Percentiles rank a stretch among this genome's conserved stretches.
Evolutionary conservation across 2,329 filamentous ascomycete genomes (phyloP).

Genomic region (Fusarium multiceps): DNA sequence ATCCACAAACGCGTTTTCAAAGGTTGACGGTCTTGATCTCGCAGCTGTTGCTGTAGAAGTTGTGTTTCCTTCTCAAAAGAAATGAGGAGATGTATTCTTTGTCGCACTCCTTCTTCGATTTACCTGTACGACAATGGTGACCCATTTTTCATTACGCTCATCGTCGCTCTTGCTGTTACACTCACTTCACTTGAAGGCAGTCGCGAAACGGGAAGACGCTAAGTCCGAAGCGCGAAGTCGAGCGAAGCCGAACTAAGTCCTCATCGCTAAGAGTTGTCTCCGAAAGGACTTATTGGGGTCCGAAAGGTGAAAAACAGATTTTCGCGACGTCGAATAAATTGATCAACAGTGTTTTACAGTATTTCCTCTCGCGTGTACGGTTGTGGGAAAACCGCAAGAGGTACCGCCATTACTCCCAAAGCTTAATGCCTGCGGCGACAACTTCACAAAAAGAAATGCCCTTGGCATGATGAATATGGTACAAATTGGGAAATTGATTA

Average conservation of each 20-base stretch:
- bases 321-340: not conserved
- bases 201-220: not conserved
- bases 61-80: not conserved
- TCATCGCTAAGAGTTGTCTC: not conserved
- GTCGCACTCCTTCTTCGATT: not conserved
- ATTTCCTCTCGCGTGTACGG: no score
- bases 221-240: constrained; percentile 28
- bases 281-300: not conserved
- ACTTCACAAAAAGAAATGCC: not conserved
- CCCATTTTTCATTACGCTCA: not conserved
- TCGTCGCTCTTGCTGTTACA: not conserved
- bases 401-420: accelerated
- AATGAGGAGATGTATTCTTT: not conserved
- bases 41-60: no score
- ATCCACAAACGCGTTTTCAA: no score
- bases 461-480: no score
- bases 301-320: not conserved
- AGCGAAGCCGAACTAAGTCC: constrained; percentile 9
- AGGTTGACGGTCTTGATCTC: no score
- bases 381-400: no score
- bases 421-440: no score
- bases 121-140: not conserved
- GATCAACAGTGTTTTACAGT: not conserved
- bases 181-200: not conserved
- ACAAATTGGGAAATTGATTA: not conserved